Evolutionary conservation across 805 yeast genomes (phyloP).

Genomic region (Monosporozyma aerobia): DNA sequence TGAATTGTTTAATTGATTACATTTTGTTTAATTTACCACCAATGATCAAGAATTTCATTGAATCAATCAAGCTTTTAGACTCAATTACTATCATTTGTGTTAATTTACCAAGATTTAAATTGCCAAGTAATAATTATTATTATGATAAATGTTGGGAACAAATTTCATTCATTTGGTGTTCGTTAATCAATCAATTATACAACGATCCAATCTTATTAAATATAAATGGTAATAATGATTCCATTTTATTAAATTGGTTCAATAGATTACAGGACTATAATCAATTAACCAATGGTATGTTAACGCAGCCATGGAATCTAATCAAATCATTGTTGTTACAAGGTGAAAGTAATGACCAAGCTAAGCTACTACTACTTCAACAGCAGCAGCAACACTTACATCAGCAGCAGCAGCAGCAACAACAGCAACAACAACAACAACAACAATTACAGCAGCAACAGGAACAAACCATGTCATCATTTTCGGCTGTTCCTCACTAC

Average conservation of each 20-base stretch:
- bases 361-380: background rate
- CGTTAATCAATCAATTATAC: conserved; percentile 22
- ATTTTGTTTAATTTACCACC: conserved; percentile 28
- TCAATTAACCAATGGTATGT: conserved; percentile 16
- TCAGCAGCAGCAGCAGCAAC: background rate
- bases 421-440: background rate
- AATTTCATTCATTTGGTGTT: conserved; percentile 26
- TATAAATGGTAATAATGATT: conserved; percentile 12
- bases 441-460: background rate
- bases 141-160: conserved; percentile 31
- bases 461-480: background rate
- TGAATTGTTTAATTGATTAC: conserved; percentile 28
- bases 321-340: conserved; percentile 11
- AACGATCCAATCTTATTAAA: conserved; percentile 13
- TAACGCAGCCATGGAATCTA: conserved; percentile 20
- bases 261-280: conserved; percentile 19
- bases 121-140: conserved; percentile 30
- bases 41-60: conserved; percentile 19
- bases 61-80: conserved; percentile 24
- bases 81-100: conserved; percentile 23
- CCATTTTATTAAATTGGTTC: conserved; percentile 14
- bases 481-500: background rate
- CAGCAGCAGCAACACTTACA: background rate
- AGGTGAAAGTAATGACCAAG: background rate
- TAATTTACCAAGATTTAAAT: conserved; percentile 25